These are phyloP conservation scores for Saprolegnia diclina DNA, from an alignment of 352 stramenopile genomes.

Conservation along the genomic window DNA sequence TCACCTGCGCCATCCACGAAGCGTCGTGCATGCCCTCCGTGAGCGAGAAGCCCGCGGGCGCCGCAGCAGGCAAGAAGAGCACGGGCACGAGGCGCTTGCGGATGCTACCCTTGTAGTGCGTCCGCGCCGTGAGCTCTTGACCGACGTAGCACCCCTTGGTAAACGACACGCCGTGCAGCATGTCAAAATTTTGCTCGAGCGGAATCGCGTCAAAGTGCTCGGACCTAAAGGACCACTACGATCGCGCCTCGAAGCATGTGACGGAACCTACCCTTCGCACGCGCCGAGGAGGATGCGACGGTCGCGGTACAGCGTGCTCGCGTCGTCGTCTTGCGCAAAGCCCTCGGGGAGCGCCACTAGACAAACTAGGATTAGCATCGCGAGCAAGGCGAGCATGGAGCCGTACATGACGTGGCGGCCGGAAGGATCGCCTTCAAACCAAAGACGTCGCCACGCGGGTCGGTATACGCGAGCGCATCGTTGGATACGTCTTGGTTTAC, in stretches of 20 bases:
- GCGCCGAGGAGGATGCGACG: slow-evolving; percentile 61
- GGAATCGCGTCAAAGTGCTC: slow-evolving; percentile 84
- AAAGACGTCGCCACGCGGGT: slow-evolving; percentile 62
- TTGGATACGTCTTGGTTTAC: not conserved
- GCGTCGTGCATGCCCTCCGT: not conserved
- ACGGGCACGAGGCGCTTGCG: slow-evolving; percentile 74
- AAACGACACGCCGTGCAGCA: slow-evolving; percentile 88
- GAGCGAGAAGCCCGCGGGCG: not conserved
- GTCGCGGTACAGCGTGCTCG: slow-evolving; percentile 42
- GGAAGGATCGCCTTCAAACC: slow-evolving; percentile 57
- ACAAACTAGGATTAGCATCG: not conserved
- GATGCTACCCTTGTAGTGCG: slow-evolving; percentile 89
- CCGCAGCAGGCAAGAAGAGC: slow-evolving; percentile 45
- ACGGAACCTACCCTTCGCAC: slow-evolving; percentile 62
- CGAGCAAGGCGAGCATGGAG: not conserved
- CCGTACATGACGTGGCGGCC: slow-evolving; percentile 33
- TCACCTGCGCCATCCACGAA: slow-evolving; percentile 1
- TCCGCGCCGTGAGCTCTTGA: slow-evolving; percentile 91
- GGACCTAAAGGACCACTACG: slow-evolving; percentile 33
- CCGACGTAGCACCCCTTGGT: slow-evolving; percentile 94
- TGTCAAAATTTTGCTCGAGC: slow-evolving; percentile 90
- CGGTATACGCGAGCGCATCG: slow-evolving; percentile 44
- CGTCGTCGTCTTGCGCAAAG: slow-evolving; percentile 42
- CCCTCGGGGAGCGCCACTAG: slow-evolving; percentile 48
- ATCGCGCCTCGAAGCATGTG: slow-evolving; percentile 34